Evolutionary conservation across 768 basidiomycete genomes (phyloP), one percentile per base, ranked within the genome.

Genomic region (Lentinula raphanica): DNA sequence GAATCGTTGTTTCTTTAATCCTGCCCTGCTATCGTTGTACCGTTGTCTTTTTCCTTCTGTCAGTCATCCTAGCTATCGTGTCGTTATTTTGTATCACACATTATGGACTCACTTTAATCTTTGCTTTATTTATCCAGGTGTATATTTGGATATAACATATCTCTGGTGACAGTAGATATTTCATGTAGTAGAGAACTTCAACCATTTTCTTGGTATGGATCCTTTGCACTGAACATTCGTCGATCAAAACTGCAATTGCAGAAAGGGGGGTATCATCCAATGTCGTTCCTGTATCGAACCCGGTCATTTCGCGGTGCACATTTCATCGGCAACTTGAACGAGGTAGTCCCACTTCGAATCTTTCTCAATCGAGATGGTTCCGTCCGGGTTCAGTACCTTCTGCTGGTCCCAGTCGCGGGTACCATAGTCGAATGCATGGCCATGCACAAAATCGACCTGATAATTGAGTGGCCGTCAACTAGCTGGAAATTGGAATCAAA

Each of bases 311-410:
- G 32, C 58, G 27, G 27, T 40, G 54, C 49, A 51, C 49, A 59
- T 50, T 50, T 51, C 58, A 29, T 59, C 58, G 31, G 49, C 58
- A 25, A 59, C 58, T 19, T 39, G 38, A 5, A 19, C 42, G 25
- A 59, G 50, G 44, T 59, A 59, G 5, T 59, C 49, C 58, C 58
- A 59, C 27, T 59, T 59, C n/a, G 7, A 12, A 49, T 59, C 58
- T 28, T 59, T 59, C 50, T 40, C 36, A 5, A 59, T 49, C 2
- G 39, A 49, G 17, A 59, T 53, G 6, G 36, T 28, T 23, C 58
- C 49, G 21, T 42, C 49, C 6, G 38, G 17, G 27, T 40, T 42
- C 7, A 59, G 39, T 12, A 59, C 49, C 31, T 53, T 59, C 19
- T 51, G 49, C 39, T 59, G 48, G 38, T 59, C 58, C 58, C 58